Evolutionary conservation across 2,329 filamentous ascomycete species (phyloP), one percentile per base, ranked within the genome.

Genomic region (Apiospora marii): DNA sequence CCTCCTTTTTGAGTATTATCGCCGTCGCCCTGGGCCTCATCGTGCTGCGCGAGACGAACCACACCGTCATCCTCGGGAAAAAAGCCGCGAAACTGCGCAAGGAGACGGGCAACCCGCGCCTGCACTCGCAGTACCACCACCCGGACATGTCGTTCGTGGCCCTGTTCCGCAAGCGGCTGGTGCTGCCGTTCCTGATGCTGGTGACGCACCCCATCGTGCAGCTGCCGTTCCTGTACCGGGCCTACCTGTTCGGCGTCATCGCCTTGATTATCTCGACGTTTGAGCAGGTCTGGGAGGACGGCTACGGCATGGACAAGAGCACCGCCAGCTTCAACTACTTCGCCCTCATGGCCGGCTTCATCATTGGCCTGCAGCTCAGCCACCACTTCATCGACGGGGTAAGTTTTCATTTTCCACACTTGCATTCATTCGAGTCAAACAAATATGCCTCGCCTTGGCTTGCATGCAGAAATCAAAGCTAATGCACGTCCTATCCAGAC

Each of bases 161-260:
- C 74, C 82, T 71, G 61, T 82, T 69, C 80, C 82, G 73, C 71
- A 82, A 58, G 72, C 79, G 74, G 77, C 82, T 87, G 14, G 77
- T 84, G 0, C 80, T 86, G 0, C 86, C 86, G 0, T 80, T 83
- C 14, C 81, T 85, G 68, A 83, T 87, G 78, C 79, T 87, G 5
- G 79, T 82, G 67, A 79, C 83, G 4, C 86, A 86, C 7, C 85
- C 85, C 0, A 85, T 86, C 67, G 80, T 87, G 34, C 80, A 86
- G 72, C 77, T 85, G 0, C 80, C 87, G 2, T 83, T 85, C 0
- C 76, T 84, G 5, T 86, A 85, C 75, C 81, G 84, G 69, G 82
- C 84, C 4, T 80, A 86, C 49, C 77, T 84, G 13, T 88, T 86
- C 71, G 85, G 86, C 34, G 83, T 85, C 69, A 79, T 87, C 8